These are phyloP conservation scores for Linum lewisii DNA, from an alignment of 345 rosid genomes.

Conservation along the genomic window DNA sequence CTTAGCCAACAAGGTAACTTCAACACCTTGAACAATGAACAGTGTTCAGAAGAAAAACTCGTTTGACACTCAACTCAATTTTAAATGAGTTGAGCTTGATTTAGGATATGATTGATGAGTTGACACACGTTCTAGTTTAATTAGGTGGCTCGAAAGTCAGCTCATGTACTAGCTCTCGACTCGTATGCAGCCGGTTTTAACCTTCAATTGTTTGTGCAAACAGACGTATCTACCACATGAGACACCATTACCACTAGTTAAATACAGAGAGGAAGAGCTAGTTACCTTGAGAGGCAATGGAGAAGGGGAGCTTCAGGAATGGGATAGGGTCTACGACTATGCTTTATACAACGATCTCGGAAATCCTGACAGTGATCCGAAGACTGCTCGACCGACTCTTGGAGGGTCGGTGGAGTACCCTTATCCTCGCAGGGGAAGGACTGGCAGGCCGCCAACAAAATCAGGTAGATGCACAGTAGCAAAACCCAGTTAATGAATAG, in stretches of 20 bases:
- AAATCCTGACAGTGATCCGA: conserved; percentile 32
- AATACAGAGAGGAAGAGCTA: conserved; percentile 62
- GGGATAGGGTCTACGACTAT: conserved; percentile 83
- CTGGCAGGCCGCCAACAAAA: conserved; percentile 46
- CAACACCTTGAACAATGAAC: too few relatives aligned
- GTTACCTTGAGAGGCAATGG: conserved; percentile 59
- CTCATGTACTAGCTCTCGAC: background rate
- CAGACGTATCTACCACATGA: conserved; percentile 71
- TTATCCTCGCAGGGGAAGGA: conserved; percentile 85
- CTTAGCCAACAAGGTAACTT: too few relatives aligned
- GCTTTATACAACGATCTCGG: conserved; percentile 75
- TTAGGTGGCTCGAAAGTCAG: too few relatives aligned
- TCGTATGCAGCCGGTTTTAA: background rate
- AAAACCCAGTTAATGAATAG: too few relatives aligned
- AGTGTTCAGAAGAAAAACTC: too few relatives aligned
- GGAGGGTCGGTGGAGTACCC: conserved; percentile 67
- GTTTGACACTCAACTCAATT: too few relatives aligned
- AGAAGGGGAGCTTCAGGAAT: conserved; percentile 54
- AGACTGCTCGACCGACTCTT: conserved; percentile 57
- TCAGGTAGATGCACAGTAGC: conserved; percentile 27
- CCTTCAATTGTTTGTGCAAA: background rate
- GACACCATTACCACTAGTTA: conserved; percentile 42
- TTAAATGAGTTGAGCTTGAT: too few relatives aligned
- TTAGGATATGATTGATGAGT: too few relatives aligned
- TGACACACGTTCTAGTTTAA: too few relatives aligned